Percentiles rank a stretch among this genome's conserved stretches.
Conservation (phyloP, 768 basidiomycete species). For the Pleurotus eryngii region DNA sequence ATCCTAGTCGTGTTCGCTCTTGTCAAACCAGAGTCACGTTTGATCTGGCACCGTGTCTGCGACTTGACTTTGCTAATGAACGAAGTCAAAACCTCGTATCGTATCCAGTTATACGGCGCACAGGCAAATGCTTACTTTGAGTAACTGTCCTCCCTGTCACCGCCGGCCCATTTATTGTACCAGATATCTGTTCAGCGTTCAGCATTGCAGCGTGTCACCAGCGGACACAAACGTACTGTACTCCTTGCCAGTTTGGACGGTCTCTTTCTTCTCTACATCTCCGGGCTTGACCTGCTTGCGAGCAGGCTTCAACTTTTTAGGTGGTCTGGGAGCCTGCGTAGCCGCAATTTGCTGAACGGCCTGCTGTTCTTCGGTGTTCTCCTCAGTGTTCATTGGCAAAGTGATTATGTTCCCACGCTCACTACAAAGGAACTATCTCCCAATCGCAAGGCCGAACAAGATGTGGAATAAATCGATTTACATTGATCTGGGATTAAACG, state of each 20-base stretch:
- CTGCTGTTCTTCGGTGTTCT: not conserved
- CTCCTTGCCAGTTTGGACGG: conserved; percentile 90
- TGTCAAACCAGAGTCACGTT: conserved; percentile 87
- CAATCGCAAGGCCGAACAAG: not conserved
- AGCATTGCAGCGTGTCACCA: not conserved
- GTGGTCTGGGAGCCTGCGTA: conserved; percentile 7
- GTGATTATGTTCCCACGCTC: not conserved
- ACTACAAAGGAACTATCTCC: not conserved
- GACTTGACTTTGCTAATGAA: conserved; percentile 81
- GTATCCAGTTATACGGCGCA: not conserved
- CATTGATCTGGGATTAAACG: conserved; percentile 5
- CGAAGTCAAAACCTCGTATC: not conserved
- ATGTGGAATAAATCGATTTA: not conserved
- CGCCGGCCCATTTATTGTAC: conserved; percentile 99
- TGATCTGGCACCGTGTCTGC: conserved; percentile 87
- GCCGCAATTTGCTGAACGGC: conserved; percentile 3
- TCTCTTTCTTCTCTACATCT: conserved; percentile 85
- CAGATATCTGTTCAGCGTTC: conserved; percentile 68
- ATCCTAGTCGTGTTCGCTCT: conserved; percentile 92
- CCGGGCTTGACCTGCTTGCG: conserved; percentile 90
- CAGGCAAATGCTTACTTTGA: conserved; percentile 65
- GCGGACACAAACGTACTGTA: conserved; percentile 65
- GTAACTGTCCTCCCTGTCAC: conserved; percentile 94
- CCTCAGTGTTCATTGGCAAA: conserved; percentile 1
- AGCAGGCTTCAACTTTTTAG: conserved; percentile 85